A percentile compares a stretch with the other conserved stretches of the same genome.
Conservation (phyloP, 2,329 filamentous ascomycete genomes). For the Knoxdaviesia proteae region DNA sequence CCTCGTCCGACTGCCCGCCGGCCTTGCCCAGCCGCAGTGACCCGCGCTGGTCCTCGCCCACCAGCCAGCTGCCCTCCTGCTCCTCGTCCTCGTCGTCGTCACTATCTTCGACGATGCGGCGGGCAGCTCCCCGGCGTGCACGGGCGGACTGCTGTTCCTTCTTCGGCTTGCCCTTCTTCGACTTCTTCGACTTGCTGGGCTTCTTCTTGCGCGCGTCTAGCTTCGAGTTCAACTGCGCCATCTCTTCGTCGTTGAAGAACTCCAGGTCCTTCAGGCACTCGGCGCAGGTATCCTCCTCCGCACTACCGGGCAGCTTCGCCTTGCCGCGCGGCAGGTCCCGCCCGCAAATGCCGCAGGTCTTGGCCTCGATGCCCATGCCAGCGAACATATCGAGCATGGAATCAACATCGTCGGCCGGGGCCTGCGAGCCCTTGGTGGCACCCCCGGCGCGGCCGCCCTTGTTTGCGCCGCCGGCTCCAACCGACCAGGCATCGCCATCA, state of each 20-base stretch:
- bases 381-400: conserved; percentile 72
- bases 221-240: conserved; percentile 7
- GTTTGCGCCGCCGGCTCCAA: conserved; percentile 17
- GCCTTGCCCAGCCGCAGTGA: conserved; percentile 47
- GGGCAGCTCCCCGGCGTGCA: conserved; percentile 21
- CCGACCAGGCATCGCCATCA: conserved; percentile 67
- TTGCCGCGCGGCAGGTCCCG: conserved; percentile 36
- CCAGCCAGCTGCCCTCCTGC: conserved; percentile 60
- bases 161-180: conserved; percentile 8
- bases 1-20: conserved; percentile 70
- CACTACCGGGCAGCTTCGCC: conserved; percentile 7
- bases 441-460: background rate
- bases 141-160: conserved; percentile 5
- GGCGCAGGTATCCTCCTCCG: conserved; percentile 34
- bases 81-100: conserved; percentile 38
- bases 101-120: conserved; percentile 41
- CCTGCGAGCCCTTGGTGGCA: conserved; percentile 24
- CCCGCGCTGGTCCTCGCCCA: conserved; percentile 43
- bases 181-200: conserved; percentile 16
- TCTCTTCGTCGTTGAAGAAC: conserved; percentile 31
- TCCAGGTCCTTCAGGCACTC: conserved; percentile 59
- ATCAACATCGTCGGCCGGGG: conserved; percentile 48
- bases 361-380: conserved; percentile 56
- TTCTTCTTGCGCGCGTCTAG: conserved; percentile 14
- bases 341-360: conserved; percentile 70